Base-by-base conservation (phyloP, 2,329 filamentous ascomycete species). In the Tothia fuscella region DNA sequence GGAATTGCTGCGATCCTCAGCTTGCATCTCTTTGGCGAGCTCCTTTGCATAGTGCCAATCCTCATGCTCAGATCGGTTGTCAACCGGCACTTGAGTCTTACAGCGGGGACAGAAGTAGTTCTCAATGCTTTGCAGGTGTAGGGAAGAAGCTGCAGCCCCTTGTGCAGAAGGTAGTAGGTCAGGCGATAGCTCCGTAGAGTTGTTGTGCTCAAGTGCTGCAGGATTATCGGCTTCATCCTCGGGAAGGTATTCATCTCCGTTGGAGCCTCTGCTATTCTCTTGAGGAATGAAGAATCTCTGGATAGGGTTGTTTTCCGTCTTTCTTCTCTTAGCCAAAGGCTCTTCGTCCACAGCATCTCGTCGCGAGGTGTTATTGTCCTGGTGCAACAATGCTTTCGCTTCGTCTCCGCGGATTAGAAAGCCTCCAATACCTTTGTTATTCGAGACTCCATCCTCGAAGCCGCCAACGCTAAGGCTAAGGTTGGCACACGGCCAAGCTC, bases 31-130 rank as follows among this genome's bases (percentile, higher is more conserved):
- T 44, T 78, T 72, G 49, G 88, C 80, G 22, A 98, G 69, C 51
- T 89, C 82, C 62, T 83, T 85, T 34, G 91, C 91, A 62, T 94
- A 81, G 62, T 98, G 91, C 80, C 88, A 96, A 59, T 98, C 91
- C 41, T 80, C 70, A 58, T 98, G 91, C 61, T 83, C 88, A 49
- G 78, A 72, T 50, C 72, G 71, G 43, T 80, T 74, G 20, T 65
- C 55, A 29, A 68, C 65, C 10, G 70, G 66, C 25, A 91, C 65
- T n/a, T 58, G 56, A 51, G 72, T 69, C 45, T 72, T 69, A 59
- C 87, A 94, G 47, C 76, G 75, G 38, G 66, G 56, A 58, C 86
- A 93, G 43, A 65, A 63, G 48, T 66, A 72, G 0, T 48, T 51
- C 7, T 62, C 52, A 1, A 53, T 12, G 1, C 48, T 48, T 38